phyloP scores from a whole-genome alignment of 1,284 basidiomycete genomes.

The Golubevia sp. region DNA sequence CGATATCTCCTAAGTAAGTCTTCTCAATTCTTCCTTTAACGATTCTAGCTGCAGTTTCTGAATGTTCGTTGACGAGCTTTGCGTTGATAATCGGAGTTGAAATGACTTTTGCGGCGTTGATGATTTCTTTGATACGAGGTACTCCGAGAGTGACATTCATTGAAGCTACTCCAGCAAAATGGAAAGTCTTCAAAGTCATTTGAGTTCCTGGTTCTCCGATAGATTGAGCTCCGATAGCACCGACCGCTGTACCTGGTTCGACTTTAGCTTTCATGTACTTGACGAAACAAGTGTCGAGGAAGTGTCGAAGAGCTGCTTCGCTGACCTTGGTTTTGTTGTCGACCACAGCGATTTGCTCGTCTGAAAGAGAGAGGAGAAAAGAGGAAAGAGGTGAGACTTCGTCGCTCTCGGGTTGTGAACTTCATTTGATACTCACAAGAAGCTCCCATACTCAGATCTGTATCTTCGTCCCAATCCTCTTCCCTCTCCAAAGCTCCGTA shows the following conservation, averaged over 20 bases:
- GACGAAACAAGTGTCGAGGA: constrained; percentile 49
- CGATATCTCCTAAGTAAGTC: constrained; percentile 90
- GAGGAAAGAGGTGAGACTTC: constrained; percentile 51
- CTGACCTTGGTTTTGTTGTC: constrained; percentile 59
- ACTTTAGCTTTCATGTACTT: constrained; percentile 61
- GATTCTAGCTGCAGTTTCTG: constrained; percentile 86
- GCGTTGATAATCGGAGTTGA: constrained; percentile 98
- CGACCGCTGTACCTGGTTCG: constrained; percentile 74
- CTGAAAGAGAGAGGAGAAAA: background rate
- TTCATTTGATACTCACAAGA: background rate
- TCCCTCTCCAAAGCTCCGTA: constrained; percentile 78
- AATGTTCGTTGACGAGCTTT: constrained; percentile 75
- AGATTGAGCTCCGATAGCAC: constrained; percentile 97
- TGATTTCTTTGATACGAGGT: constrained; percentile 99
- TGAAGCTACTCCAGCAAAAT: constrained; percentile 98
- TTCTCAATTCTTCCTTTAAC: constrained; percentile 97
- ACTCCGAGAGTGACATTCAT: constrained; percentile 99
- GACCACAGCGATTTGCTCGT: constrained; percentile 30
- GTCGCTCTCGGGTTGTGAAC: constrained; percentile 79
- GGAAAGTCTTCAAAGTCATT: constrained; percentile 99
- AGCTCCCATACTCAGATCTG: constrained; percentile 77
- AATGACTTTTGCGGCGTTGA: constrained; percentile 95
- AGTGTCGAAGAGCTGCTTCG: constrained; percentile 37
- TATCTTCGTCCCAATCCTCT: constrained; percentile 77
- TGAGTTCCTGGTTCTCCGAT: constrained; percentile 99